Percentiles rank a stretch among this genome's conserved stretches.
Evolutionary conservation across 2,329 filamentous ascomycete species (phyloP).

Genomic region (Teratosphaeria zuluensis): DNA sequence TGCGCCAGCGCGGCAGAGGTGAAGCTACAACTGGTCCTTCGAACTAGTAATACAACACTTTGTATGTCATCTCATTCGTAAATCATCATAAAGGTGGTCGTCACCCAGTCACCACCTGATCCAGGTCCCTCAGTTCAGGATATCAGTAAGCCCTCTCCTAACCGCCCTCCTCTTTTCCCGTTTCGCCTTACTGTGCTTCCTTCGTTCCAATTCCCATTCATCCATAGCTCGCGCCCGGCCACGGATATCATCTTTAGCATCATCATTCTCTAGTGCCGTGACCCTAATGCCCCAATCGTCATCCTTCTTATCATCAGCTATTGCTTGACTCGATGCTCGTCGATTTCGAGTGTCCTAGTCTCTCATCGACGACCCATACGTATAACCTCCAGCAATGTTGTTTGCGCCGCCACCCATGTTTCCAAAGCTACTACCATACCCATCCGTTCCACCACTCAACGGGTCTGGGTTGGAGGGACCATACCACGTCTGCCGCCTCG

Average conservation of each 20-base stretch:
- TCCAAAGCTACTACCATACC: constrained; percentile 4
- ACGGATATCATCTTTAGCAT: background rate
- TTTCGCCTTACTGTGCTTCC: background rate
- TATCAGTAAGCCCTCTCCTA: background rate
- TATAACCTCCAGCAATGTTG: constrained; percentile 1
- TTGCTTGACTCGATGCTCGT: background rate
- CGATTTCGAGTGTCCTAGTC: background rate
- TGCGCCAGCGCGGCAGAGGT: background rate
- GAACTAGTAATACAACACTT: background rate
- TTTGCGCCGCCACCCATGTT: background rate
- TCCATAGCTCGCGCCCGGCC: background rate
- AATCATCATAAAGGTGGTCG: background rate
- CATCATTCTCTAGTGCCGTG: background rate
- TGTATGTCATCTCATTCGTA: background rate
- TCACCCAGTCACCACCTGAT: background rate
- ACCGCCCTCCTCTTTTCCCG: background rate
- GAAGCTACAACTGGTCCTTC: background rate
- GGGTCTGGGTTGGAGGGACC: background rate
- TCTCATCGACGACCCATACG: constrained; percentile 1
- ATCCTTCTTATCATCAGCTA: background rate
- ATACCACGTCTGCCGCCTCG: constrained; percentile 1
- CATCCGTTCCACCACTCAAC: constrained; percentile 3
- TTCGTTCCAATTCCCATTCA: background rate
- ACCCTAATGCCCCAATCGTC: background rate
- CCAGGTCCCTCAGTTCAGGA: background rate